These are phyloP conservation scores for Lindgomyces ingoldianus DNA, from an alignment of 495 filamentous ascomycete genomes.

Conservation along the genomic window DNA sequence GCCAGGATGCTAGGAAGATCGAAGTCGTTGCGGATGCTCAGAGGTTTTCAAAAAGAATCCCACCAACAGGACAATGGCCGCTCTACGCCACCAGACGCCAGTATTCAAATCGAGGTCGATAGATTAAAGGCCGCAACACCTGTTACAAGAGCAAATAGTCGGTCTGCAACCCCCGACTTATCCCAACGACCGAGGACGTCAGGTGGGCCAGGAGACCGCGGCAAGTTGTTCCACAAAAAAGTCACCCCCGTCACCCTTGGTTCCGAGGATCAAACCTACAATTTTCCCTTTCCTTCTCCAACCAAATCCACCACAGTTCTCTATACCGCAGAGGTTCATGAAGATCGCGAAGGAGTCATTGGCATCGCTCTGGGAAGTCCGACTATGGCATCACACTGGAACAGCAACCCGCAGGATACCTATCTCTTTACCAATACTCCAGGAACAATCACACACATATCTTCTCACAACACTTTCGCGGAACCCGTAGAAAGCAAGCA, in stretches of 20 bases:
- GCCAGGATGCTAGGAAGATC: constrained; percentile 35
- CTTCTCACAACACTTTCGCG: constrained; percentile 22
- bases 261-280: constrained; percentile 11
- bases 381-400: constrained; percentile 39
- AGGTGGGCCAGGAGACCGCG: constrained; percentile 27
- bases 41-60: constrained; percentile 28
- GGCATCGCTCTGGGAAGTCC: constrained; percentile 60
- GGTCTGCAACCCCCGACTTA: constrained; percentile 30
- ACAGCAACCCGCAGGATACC: constrained; percentile 30
- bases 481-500: constrained; percentile 25
- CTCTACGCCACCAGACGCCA: constrained; percentile 20
- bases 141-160: constrained; percentile 20
- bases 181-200: constrained; percentile 35
- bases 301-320: constrained; percentile 33
- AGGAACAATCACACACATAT: constrained; percentile 34
- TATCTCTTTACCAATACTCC: constrained; percentile 16
- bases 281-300: constrained; percentile 20
- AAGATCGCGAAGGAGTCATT: constrained; percentile 46
- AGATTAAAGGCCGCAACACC: constrained; percentile 36
- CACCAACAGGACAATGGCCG: constrained; percentile 28
- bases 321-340: constrained; percentile 36
- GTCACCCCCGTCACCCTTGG: constrained; percentile 24
- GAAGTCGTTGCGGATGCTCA: constrained; percentile 33
- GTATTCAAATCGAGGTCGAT: constrained; percentile 17
- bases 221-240: constrained; percentile 37